Evolutionary conservation across 805 yeast species (phyloP).

Genomic region (Starmerella floris): DNA sequence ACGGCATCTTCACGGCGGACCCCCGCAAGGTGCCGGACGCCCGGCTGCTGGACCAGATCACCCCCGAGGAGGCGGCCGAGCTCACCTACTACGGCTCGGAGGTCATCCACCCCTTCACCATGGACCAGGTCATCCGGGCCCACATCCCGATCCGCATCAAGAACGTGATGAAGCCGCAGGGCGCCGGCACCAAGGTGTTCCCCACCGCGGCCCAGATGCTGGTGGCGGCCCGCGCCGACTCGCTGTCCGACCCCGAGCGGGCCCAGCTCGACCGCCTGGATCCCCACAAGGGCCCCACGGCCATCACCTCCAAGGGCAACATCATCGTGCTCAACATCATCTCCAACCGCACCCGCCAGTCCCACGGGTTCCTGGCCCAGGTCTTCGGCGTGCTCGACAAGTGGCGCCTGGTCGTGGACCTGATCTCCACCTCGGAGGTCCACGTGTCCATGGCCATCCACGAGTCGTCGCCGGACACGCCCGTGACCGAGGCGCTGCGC

Average conservation of each 20-base stretch:
- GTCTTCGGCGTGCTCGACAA: conserved; percentile 78
- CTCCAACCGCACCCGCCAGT: conserved; percentile 79
- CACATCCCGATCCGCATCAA: conserved; percentile 93
- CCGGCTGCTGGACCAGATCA: conserved; percentile 67
- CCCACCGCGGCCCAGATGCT: conserved; percentile 42
- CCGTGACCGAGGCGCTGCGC: conserved; percentile 56
- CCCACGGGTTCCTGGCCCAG: conserved; percentile 89
- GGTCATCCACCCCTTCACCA: conserved; percentile 96
- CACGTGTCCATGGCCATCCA: conserved; percentile 97
- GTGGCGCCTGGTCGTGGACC: conserved; percentile 77
- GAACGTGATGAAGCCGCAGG: conserved; percentile 88
- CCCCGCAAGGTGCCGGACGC: conserved; percentile 92
- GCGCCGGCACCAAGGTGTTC: conserved; percentile 83
- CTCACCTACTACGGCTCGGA: conserved; percentile 95
- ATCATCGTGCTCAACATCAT: conserved; percentile 87
- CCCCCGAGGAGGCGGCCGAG: conserved; percentile 98
- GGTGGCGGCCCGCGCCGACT: background rate
- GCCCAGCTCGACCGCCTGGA: background rate
- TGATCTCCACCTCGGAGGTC: conserved; percentile 93
- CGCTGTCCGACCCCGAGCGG: conserved; percentile 32
- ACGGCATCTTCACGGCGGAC: conserved; percentile 96
- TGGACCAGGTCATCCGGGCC: conserved; percentile 96
- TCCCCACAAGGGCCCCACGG: conserved; percentile 46
- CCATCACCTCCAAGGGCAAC: conserved; percentile 87
- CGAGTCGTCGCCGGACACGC: conserved; percentile 43